A percentile compares a stretch with the other conserved stretches of the same genome.
Evolutionary conservation across 2,329 filamentous ascomycete genomes (phyloP).

Genomic region (Dactylellina leptospora): DNA sequence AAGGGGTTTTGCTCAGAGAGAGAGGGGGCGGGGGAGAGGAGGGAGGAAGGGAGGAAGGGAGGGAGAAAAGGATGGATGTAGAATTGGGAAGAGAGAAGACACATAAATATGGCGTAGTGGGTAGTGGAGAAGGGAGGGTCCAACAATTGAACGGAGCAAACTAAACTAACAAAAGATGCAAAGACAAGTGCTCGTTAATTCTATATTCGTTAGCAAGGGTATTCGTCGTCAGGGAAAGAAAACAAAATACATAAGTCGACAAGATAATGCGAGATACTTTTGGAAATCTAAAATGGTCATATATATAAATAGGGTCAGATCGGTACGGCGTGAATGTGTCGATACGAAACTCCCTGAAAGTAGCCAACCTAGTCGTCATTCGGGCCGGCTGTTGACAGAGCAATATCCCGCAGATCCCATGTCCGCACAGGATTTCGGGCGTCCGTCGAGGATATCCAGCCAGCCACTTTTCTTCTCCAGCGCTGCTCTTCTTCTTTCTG

Average conservation of each 20-base stretch:
- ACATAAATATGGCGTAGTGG: too few species aligned
- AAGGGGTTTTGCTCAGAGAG: too few species aligned
- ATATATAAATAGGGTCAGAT: not conserved
- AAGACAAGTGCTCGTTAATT: conserved; percentile 14
- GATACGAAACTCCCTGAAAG: not conserved
- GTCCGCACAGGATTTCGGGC: conserved; percentile 62
- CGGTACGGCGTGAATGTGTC: not conserved
- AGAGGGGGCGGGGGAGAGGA: too few species aligned
- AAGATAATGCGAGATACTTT: conserved; percentile 15
- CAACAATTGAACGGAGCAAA: not conserved
- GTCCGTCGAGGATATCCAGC: conserved; percentile 75
- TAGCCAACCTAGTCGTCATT: conserved; percentile 1
- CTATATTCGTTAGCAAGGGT: conserved; percentile 50
- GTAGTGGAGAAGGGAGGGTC: not conserved
- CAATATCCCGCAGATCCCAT: conserved; percentile 69
- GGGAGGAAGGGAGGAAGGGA: not conserved
- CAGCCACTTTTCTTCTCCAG: conserved; percentile 87
- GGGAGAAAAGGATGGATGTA: not conserved
- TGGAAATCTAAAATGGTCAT: conserved; percentile 12
- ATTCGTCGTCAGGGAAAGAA: conserved; percentile 20
- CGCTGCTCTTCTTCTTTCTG: conserved; percentile 91
- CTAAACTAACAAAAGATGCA: not conserved
- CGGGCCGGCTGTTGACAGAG: conserved; percentile 73
- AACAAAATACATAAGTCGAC: conserved; percentile 2
- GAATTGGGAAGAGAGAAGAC: too few species aligned